Evolutionary conservation across 805 yeast species (phyloP).

Genomic region (Starmerella roubikii): DNA sequence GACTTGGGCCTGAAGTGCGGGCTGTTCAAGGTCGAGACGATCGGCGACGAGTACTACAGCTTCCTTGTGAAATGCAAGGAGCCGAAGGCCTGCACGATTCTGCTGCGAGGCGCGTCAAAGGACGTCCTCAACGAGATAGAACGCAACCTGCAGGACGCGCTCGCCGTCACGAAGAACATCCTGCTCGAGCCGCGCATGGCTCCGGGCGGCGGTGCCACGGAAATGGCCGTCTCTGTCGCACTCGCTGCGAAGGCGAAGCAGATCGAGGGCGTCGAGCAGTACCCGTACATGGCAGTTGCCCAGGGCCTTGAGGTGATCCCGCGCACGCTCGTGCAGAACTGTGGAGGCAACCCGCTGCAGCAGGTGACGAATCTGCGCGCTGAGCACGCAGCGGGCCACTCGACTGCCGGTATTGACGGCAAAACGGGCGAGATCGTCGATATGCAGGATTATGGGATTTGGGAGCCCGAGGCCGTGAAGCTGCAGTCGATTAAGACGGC

Average conservation of each 20-base stretch:
- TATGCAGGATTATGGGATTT: conserved; percentile 89
- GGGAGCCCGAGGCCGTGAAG: conserved; percentile 99
- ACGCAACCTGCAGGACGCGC: conserved; percentile 93
- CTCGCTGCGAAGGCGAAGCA: conserved; percentile 82
- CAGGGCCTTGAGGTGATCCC: conserved; percentile 98
- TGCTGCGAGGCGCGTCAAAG: conserved; percentile 92
- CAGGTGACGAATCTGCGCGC: conserved; percentile 84
- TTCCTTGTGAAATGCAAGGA: conserved; percentile 64
- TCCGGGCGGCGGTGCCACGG: conserved; percentile 99
- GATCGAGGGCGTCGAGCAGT: conserved; percentile 89
- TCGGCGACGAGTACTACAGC: conserved; percentile 95
- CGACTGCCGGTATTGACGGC: conserved; percentile 88
- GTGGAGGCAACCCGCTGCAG: conserved; percentile 94
- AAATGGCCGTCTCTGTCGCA: conserved; percentile 89
- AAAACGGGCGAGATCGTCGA: conserved; percentile 87
- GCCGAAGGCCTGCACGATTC: conserved; percentile 86
- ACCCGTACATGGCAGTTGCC: conserved; percentile 98
- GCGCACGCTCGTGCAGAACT: conserved; percentile 89
- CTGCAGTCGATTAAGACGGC: conserved; percentile 97
- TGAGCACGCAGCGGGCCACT: conserved; percentile 81
- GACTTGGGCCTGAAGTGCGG: conserved; percentile 89
- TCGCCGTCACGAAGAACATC: conserved; percentile 94
- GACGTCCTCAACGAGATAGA: conserved; percentile 94
- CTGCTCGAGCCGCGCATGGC: conserved; percentile 85
- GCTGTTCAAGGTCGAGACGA: conserved; percentile 77